Conservation (phyloP, 2,329 filamentous ascomycete genomes). For the Madurella fahalii region DNA sequence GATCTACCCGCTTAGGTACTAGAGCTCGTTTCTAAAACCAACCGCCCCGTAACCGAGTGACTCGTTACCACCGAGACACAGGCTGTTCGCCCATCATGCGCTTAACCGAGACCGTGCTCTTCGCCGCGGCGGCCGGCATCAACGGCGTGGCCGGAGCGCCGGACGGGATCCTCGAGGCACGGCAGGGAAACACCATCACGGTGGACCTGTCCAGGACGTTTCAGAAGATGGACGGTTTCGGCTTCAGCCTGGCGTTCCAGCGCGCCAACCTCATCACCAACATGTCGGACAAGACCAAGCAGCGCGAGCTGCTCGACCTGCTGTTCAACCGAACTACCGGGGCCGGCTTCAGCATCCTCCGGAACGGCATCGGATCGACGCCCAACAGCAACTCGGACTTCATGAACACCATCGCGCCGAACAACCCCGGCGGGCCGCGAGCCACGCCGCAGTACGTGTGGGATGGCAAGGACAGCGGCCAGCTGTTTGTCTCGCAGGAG, state of each 20-base stretch:
- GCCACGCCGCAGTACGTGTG: slow-evolving; percentile 41
- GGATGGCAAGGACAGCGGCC: slow-evolving; percentile 45
- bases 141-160: slow-evolving; percentile 4
- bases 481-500: slow-evolving; percentile 50
- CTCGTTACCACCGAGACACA: neutral
- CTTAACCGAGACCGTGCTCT: slow-evolving; percentile 2
- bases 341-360: slow-evolving; percentile 42
- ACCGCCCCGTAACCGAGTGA: neutral
- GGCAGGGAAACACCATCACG: slow-evolving; percentile 31
- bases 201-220: slow-evolving; percentile 39
- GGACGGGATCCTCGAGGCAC: slow-evolving; percentile 7
- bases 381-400: slow-evolving; percentile 37
- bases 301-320: slow-evolving; percentile 39
- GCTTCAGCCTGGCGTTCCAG: slow-evolving; percentile 42
- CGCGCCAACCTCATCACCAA: slow-evolving; percentile 42
- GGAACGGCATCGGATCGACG: slow-evolving; percentile 43
- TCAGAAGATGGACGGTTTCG: slow-evolving; percentile 45
- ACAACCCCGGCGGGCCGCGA: slow-evolving; percentile 39
- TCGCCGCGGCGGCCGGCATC: slow-evolving; percentile 9
- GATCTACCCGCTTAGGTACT: too few species aligned
- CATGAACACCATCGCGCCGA: slow-evolving; percentile 40
- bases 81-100: slow-evolving; percentile 8
- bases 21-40: too few species aligned
- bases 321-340: slow-evolving; percentile 43
- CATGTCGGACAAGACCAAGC: slow-evolving; percentile 35